Percentiles rank a stretch among this genome's conserved stretches.
phyloP scores from a whole-genome alignment of 2,329 filamentous ascomycete species.

The Aspergillus niger region DNA sequence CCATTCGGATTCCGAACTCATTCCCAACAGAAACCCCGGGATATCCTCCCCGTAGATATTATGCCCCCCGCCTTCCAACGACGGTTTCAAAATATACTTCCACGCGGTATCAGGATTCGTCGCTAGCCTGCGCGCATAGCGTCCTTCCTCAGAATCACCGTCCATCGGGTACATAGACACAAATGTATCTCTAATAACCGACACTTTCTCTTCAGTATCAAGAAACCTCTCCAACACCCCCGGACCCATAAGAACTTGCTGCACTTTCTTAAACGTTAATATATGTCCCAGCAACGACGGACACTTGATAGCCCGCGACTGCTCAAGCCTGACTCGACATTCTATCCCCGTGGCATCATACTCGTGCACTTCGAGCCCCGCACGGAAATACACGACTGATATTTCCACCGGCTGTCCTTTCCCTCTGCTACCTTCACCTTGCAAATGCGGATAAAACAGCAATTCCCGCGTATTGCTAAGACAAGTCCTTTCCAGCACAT shows the following conservation, averaged over 20 bases:
- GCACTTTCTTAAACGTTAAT: slow-evolving; percentile 48
- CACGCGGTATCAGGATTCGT: slow-evolving; percentile 22
- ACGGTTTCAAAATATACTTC: slow-evolving; percentile 48
- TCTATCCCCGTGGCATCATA: slow-evolving; percentile 37
- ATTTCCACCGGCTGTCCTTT: slow-evolving; percentile 36
- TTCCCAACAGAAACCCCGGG: slow-evolving; percentile 32
- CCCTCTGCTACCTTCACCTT: background rate
- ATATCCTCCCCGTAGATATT: slow-evolving; percentile 47
- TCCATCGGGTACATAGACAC: slow-evolving; percentile 42
- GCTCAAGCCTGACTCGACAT: slow-evolving; percentile 40
- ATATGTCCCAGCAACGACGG: slow-evolving; percentile 47
- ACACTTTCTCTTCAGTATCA: slow-evolving; percentile 25
- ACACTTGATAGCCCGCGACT: slow-evolving; percentile 48
- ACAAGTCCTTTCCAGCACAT: slow-evolving; percentile 33
- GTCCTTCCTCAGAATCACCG: slow-evolving; percentile 27
- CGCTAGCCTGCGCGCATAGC: slow-evolving; percentile 28
- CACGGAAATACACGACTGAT: slow-evolving; percentile 48
- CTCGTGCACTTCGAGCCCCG: slow-evolving; percentile 45
- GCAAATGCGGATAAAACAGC: slow-evolving; percentile 37
- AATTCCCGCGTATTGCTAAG: slow-evolving; percentile 33
- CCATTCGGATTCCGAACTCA: slow-evolving; percentile 31
- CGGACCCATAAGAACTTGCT: slow-evolving; percentile 41
- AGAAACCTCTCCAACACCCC: slow-evolving; percentile 40
- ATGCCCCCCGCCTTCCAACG: slow-evolving; percentile 48
- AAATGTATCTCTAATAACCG: slow-evolving; percentile 38